These are phyloP conservation scores for Leccinum laetum DNA, from an alignment of 1,284 basidiomycete species.

Conservation along the genomic window DNA sequence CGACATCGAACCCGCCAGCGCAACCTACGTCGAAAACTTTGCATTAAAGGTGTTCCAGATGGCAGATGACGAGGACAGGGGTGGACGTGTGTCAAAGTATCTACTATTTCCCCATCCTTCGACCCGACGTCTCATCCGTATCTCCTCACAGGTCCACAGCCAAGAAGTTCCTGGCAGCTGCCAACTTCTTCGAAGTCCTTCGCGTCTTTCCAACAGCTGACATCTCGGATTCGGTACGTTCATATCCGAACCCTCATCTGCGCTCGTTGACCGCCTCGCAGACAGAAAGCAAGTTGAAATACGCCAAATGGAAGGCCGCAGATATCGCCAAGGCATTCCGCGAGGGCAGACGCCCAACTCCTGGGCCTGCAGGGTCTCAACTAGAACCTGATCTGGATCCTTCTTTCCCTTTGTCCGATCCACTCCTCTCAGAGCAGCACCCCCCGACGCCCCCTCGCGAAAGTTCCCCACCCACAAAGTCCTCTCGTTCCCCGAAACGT, in stretches of 20 bases:
- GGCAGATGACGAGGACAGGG: constrained; percentile 92
- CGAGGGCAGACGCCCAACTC: constrained; percentile 76
- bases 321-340: constrained; percentile 88
- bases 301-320: constrained; percentile 49
- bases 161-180: constrained; percentile 57
- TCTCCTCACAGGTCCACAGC: constrained; percentile 65
- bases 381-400: constrained; percentile 31
- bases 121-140: constrained; percentile 8
- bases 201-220: constrained; percentile 69
- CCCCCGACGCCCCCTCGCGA: constrained; percentile 24
- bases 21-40: constrained; percentile 94
- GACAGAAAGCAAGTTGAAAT: constrained; percentile 80
- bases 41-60: constrained; percentile 84
- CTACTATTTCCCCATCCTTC: constrained; percentile 13
- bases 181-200: constrained; percentile 85
- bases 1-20: constrained; percentile 79
- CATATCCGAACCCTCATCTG: background rate
- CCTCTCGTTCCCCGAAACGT: constrained; percentile 23
- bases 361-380: constrained; percentile 57
- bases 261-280: constrained; percentile 28
- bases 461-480: constrained; percentile 19
- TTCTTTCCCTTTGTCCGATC: constrained; percentile 21
- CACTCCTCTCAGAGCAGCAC: constrained; percentile 12
- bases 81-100: constrained; percentile 74
- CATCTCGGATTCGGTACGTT: constrained; percentile 46